Conservation (phyloP, 768 basidiomycete genomes). For the Chalciporus piperatus region DNA sequence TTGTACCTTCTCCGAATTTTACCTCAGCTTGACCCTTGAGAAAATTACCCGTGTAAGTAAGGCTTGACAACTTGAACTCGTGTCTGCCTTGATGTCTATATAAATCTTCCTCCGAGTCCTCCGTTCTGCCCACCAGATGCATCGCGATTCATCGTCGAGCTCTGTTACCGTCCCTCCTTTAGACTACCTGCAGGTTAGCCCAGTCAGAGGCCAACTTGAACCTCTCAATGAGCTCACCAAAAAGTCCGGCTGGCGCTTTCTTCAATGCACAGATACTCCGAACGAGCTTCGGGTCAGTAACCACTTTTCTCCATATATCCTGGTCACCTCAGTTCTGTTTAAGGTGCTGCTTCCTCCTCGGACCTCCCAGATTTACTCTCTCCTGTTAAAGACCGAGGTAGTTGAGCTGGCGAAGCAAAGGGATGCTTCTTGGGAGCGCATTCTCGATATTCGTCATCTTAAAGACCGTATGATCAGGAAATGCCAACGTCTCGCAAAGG, state of each 20-base stretch:
- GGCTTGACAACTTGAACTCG: conserved; percentile 3
- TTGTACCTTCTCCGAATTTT: too few relatives aligned
- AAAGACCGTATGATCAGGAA: conserved; percentile 84
- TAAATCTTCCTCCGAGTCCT: conserved; percentile 4
- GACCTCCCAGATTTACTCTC: conserved; percentile 62
- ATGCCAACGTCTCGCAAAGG: conserved; percentile 61
- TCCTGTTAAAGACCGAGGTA: conserved; percentile 61
- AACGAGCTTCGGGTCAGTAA: conserved; percentile 65
- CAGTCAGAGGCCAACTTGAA: conserved; percentile 74
- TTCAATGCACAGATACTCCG: conserved; percentile 74
- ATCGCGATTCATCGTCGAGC: conserved; percentile 21
- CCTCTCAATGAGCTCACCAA: conserved; percentile 50
- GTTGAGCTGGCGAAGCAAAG: conserved; percentile 58
- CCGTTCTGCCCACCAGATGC: conserved; percentile 19
- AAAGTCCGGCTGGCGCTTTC: conserved; percentile 63
- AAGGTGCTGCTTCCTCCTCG: conserved; percentile 69
- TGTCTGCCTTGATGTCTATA: conserved; percentile 14
- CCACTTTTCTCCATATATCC: not conserved
- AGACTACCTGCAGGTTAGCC: conserved; percentile 59
- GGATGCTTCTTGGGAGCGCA: conserved; percentile 60
- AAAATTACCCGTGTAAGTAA: too few relatives aligned
- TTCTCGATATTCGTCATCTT: conserved; percentile 71
- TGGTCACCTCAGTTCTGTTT: conserved; percentile 7
- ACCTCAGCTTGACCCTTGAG: too few relatives aligned
- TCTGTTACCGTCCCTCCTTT: conserved; percentile 33